A percentile compares a stretch with the other conserved stretches of the same genome.
Conservation (phyloP, 345 rosid species). For the Limnanthes douglasii region DNA sequence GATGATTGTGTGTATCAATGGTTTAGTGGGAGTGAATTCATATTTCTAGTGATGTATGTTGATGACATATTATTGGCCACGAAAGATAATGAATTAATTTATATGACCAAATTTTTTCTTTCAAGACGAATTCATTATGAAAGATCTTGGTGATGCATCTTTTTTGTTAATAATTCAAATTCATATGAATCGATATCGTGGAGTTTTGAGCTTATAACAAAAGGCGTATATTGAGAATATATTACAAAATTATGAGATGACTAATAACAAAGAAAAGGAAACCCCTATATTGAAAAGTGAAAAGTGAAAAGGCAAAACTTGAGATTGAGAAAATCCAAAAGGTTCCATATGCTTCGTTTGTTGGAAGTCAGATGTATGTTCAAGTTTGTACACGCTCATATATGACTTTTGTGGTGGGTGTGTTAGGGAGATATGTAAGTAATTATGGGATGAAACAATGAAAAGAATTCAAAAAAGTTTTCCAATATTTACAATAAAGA, state of each 20-base stretch:
- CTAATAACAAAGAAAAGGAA: too few relatives aligned
- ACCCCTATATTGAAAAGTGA: too few relatives aligned
- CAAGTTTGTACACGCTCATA: neutral
- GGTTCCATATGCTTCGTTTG: too few relatives aligned
- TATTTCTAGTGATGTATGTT: neutral
- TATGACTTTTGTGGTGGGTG: neutral
- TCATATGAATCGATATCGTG: too few relatives aligned
- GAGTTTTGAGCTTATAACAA: too few relatives aligned
- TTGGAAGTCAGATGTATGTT: conserved; percentile 1
- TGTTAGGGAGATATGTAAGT: neutral
- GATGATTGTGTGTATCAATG: too few relatives aligned
- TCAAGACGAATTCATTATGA: neutral
- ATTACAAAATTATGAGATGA: too few relatives aligned
- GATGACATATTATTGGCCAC: neutral
- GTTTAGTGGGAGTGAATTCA: too few relatives aligned
- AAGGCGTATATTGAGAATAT: too few relatives aligned
- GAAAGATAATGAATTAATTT: neutral
- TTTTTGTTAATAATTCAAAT: too few relatives aligned
- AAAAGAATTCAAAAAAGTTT: neutral
- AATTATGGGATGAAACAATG: neutral
- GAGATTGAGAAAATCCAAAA: neutral
- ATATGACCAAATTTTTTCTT: neutral
- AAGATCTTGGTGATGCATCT: neutral
- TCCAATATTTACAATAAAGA: neutral
- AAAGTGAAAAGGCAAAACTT: neutral